Conservation (phyloP, 176 grass and related monocot genomes). For the Aegilops umbellulata region DNA sequence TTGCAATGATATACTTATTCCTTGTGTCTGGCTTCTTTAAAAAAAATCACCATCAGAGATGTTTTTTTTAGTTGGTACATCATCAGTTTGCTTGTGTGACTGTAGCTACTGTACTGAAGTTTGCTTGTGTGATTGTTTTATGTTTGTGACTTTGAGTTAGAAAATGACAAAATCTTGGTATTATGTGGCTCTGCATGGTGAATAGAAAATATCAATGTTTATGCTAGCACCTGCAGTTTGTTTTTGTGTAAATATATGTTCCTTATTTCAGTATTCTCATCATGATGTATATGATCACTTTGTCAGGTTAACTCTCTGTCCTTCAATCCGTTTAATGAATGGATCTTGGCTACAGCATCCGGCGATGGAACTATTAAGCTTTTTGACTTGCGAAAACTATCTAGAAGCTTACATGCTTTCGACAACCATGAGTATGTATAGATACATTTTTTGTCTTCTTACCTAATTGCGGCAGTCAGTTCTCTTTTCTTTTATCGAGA, state of each 20-base stretch:
- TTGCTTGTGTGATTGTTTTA: neutral
- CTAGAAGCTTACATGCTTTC: conserved; percentile 77
- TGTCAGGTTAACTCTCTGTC: conserved; percentile 88
- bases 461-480: neutral
- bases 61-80: neutral
- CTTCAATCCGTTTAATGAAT: conserved; percentile 96
- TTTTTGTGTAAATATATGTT: conserved; percentile 5
- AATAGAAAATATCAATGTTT: neutral
- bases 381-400: conserved; percentile 83
- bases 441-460: neutral
- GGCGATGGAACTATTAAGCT: conserved; percentile 79
- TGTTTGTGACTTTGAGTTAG: neutral
- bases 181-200: neutral
- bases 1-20: neutral
- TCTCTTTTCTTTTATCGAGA: neutral
- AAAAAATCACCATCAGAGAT: too few relatives aligned
- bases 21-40: neutral
- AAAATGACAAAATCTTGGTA: neutral
- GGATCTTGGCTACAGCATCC: conserved; percentile 93
- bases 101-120: neutral
- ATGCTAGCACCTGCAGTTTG: conserved; percentile 1
- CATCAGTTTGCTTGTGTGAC: neutral
- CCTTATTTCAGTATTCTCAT: conserved; percentile 9
- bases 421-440: conserved; percentile 64
- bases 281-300: neutral